Percentiles rank a stretch among this genome's conserved stretches.
These are phyloP conservation scores for Pseudisothecium myosuroides DNA, from an alignment of 225 moss, liverwort and hornwort genomes.

Conservation along the genomic window DNA sequence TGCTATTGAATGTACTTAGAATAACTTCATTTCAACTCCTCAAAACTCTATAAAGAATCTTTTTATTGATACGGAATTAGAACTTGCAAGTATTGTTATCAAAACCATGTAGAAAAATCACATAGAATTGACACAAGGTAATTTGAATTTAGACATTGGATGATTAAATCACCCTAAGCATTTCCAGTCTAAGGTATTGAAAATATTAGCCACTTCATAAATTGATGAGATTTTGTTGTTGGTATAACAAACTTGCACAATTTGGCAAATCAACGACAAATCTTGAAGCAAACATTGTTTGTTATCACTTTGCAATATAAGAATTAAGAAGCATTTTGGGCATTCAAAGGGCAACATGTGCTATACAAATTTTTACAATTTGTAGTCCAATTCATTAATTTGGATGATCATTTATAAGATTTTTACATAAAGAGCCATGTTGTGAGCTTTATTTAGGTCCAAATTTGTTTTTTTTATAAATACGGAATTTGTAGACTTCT, in stretches of 20 bases:
- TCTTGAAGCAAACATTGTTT: background rate
- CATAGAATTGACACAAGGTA: background rate
- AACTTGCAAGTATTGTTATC: background rate
- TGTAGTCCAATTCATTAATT: background rate
- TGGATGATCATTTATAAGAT: background rate
- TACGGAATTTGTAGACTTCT: background rate
- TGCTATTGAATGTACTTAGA: background rate
- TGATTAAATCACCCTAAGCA: background rate
- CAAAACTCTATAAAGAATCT: too few species aligned
- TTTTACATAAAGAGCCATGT: background rate
- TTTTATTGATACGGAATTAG: background rate
- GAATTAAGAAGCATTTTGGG: background rate
- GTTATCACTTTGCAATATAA: background rate
- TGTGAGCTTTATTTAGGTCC: background rate
- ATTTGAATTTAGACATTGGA: background rate
- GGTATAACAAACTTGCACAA: fast-evolving
- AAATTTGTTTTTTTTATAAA: background rate
- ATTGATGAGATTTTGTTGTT: background rate
- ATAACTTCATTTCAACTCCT: background rate
- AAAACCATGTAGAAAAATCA: background rate
- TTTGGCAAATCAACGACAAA: background rate
- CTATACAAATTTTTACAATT: background rate
- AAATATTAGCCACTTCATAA: background rate
- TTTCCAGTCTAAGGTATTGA: background rate
- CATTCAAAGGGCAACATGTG: background rate